Percentiles rank a stretch among this genome's conserved stretches.
Conservation (phyloP, 2,329 filamentous ascomycete genomes). For the Colletotrichum navitas region DNA sequence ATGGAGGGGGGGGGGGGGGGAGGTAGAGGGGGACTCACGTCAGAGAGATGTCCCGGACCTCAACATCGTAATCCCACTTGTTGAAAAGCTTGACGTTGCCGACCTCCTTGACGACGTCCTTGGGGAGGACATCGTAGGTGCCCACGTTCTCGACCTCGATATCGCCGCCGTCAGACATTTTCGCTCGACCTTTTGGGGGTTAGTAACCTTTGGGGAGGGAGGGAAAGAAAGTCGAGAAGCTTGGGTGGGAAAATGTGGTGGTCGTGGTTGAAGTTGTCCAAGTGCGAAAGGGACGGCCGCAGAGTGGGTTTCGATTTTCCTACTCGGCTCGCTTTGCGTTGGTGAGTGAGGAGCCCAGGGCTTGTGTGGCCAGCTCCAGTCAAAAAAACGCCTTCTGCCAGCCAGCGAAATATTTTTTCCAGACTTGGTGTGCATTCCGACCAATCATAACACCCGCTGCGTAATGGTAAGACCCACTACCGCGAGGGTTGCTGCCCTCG, state of each 20-base stretch:
- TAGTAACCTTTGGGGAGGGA: conserved; percentile 34
- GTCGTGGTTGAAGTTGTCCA: conserved; percentile 43
- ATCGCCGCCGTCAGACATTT: conserved; percentile 95
- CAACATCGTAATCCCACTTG: conserved; percentile 98
- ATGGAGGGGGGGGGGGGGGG: background rate
- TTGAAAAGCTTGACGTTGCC: conserved; percentile 97
- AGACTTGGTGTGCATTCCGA: conserved; percentile 49
- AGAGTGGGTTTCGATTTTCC: conserved; percentile 41
- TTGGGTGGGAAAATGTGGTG: conserved; percentile 42
- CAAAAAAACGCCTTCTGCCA: conserved; percentile 13
- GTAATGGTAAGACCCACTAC: conserved; percentile 48
- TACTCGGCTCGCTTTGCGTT: conserved; percentile 23
- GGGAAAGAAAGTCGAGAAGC: conserved; percentile 35
- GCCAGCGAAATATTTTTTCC: conserved; percentile 50
- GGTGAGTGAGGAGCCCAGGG: conserved; percentile 20
- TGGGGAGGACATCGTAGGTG: conserved; percentile 87
- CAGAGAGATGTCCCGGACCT: conserved; percentile 99
- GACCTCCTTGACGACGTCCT: conserved; percentile 90
- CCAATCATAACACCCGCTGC: conserved; percentile 53
- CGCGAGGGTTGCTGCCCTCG: conserved; percentile 57
- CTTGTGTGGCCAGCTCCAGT: conserved; percentile 15
- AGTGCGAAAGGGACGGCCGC: conserved; percentile 29
- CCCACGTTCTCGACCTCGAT: conserved; percentile 87
- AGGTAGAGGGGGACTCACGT: conserved; percentile 70
- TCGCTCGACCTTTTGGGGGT: conserved; percentile 55